Evolutionary conservation across 129 eudicot genomes (phyloP).

Genomic region (Ambrosia artemisiifolia): DNA sequence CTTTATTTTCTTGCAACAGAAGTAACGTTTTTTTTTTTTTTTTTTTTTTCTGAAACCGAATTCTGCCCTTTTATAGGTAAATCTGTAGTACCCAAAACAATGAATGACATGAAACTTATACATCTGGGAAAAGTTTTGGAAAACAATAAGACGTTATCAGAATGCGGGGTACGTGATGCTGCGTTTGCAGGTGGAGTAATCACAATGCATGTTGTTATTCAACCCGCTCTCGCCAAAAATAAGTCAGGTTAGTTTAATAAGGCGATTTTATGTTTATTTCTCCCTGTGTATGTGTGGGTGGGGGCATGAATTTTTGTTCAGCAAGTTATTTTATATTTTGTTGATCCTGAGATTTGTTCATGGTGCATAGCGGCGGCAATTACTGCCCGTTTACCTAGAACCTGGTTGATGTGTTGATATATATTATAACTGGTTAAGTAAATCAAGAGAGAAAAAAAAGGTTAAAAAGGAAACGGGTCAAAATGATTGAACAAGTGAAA

Average conservation of each 20-base stretch:
- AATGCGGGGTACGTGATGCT: conserved; percentile 48
- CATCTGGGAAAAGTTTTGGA: conserved; percentile 48
- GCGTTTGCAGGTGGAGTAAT: conserved; percentile 67
- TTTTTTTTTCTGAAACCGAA: background rate
- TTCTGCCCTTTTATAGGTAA: background rate
- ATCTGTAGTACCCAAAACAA: conserved; percentile 4
- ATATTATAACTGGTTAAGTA: background rate
- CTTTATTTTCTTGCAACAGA: background rate
- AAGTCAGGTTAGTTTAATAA: conserved; percentile 49
- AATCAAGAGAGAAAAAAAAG: background rate
- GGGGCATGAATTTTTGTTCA: too few species aligned
- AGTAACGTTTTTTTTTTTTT: background rate
- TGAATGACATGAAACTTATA: conserved; percentile 35
- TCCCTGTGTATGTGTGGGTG: background rate
- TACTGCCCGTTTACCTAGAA: background rate
- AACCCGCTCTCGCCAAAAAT: conserved; percentile 58
- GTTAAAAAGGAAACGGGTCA: background rate
- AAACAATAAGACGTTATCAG: conserved; percentile 65
- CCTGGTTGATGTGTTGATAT: too few species aligned
- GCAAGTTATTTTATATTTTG: background rate
- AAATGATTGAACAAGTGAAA: background rate
- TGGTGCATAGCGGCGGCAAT: conserved; percentile 4
- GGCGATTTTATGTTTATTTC: background rate
- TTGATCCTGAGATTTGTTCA: background rate
- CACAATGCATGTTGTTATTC: conserved; percentile 86